Base-by-base conservation (phyloP, 2,329 filamentous ascomycete genomes). In the Elsinoe perseae region DNA sequence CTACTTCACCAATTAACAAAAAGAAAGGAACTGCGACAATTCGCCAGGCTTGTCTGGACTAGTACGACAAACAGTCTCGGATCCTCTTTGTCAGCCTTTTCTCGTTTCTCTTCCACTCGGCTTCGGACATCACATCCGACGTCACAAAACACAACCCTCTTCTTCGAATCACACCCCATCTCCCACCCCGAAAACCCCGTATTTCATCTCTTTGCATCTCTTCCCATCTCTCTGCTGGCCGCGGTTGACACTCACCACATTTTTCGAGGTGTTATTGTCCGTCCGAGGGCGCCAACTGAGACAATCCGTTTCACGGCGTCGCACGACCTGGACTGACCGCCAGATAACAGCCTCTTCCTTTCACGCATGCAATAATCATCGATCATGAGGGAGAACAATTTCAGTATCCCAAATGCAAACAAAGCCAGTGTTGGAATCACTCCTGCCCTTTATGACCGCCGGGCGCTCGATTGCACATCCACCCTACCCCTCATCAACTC, bases 361-460 rank as follows among this genome's bases (percentile, higher is more conserved):
- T 30, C 52, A 44, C 52, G 52, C 52, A 42, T 44, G 38, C 34
- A 54, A 42, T 54, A 54, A 54, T 30, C 36, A 42, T 23, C 23
- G 81, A 92, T 72, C 75, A 98, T 98, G 93, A 89, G 93, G 78
- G 93, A 98, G 82, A 91, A 95, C 77, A 97, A 97, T 75, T 97
- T 97, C 76, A 96, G 91, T 77, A 96, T 97, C 71, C 92, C 93
- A 56, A 96, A 93, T 80, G 90, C 95, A 81, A 97, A 97, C 76
- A 97, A 97, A 86, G 93, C 93, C 68, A 95, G 92, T 58, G 91
- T 95, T 68, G 92, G 92, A 74, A 98, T 98, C 75, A 98, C 93
- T 64, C 96, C 93, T 57, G 95, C 93, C 70, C 82, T 98, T 61
- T 98, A 98, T 73, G 93, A 98, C 75, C 89, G 93, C 63, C 86